phyloP scores from a whole-genome alignment of 1,139 yeast species.

The Scheffersomyces segobiensis region DNA sequence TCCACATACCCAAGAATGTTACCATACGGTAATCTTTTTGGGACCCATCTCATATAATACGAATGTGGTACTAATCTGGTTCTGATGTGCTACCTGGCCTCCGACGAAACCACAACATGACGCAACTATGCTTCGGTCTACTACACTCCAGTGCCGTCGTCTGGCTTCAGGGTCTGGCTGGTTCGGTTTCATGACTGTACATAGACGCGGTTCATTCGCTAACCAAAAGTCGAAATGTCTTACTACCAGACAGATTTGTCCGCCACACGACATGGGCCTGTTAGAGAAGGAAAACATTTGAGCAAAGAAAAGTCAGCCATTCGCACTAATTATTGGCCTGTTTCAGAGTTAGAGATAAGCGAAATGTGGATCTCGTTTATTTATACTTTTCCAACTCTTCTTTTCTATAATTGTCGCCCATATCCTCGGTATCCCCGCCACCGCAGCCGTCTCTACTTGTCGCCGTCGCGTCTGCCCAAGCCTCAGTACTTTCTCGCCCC shows the following conservation, averaged over 20 bases:
- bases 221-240: not conserved
- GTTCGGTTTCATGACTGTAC: not conserved
- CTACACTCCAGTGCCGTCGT: not conserved
- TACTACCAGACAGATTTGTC: not conserved
- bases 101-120: not conserved
- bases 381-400: not conserved
- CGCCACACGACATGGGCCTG: not conserved
- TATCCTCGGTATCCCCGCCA: not conserved
- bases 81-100: not conserved
- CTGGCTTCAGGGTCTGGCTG: not conserved
- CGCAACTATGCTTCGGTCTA: not conserved
- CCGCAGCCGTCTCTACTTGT: not conserved
- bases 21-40: no score
- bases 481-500: not conserved
- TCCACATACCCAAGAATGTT: not conserved
- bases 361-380: not conserved
- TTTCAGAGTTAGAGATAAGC: not conserved
- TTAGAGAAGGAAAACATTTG: not conserved
- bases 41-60: no score
- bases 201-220: not conserved
- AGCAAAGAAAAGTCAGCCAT: not conserved
- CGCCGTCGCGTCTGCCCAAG: no score
- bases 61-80: not conserved
- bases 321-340: not conserved
- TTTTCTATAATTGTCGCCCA: not conserved